These are phyloP conservation scores for Umbelopsis ramanniana DNA, from an alignment of 192 early-diverging fungal genomes.

Conservation along the genomic window DNA sequence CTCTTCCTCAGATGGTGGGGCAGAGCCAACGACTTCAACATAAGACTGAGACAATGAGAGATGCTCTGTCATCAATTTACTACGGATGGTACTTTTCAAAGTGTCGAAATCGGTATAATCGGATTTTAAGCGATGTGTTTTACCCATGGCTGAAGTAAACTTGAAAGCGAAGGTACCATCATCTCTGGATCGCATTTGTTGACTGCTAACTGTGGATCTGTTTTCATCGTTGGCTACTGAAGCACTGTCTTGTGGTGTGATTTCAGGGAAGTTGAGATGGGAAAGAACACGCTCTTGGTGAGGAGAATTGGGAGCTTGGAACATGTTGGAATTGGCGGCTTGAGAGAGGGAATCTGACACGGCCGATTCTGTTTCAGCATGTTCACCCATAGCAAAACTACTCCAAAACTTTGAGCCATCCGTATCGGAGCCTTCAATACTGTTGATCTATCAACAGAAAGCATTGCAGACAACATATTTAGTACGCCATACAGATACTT, in stretches of 20 bases:
- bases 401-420: slow-evolving; percentile 52
- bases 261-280: slow-evolving; percentile 26
- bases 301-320: slow-evolving; percentile 23
- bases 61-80: slow-evolving; percentile 49
- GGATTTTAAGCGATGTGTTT: slow-evolving; percentile 69
- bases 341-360: slow-evolving; percentile 40
- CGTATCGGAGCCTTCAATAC: slow-evolving; percentile 41
- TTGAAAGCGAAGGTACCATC: slow-evolving; percentile 61
- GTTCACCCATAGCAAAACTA: slow-evolving; percentile 41
- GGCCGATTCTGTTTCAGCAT: slow-evolving; percentile 44
- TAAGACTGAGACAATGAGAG: slow-evolving; percentile 33
- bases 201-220: slow-evolving; percentile 18
- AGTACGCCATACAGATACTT: no score
- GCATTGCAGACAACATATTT: no score
- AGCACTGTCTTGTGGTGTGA: slow-evolving; percentile 26
- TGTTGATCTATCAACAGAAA: slow-evolving; percentile 27
- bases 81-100: slow-evolving; percentile 51
- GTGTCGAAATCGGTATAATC: slow-evolving; percentile 38
- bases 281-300: slow-evolving; percentile 5
- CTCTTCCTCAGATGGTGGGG: slow-evolving; percentile 38
- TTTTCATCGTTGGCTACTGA: slow-evolving; percentile 33
- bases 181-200: slow-evolving; percentile 21
- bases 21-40: slow-evolving; percentile 6
- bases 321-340: slow-evolving; percentile 37
- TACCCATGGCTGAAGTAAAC: slow-evolving; percentile 57